Base-by-base conservation (phyloP, 768 basidiomycete species). In the Coprinopsis strossmayeri region DNA sequence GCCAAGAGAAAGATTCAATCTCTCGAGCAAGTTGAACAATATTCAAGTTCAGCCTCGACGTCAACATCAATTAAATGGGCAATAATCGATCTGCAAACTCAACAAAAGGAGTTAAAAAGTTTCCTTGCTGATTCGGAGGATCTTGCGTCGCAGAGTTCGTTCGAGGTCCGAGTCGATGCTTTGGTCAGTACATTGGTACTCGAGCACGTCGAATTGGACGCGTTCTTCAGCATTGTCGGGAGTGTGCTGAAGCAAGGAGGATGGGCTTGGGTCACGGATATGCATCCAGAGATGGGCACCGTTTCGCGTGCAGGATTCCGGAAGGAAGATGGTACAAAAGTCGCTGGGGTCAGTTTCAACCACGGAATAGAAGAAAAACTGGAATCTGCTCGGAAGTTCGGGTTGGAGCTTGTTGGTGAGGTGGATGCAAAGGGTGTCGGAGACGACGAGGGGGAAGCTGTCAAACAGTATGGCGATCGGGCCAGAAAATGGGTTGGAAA, bases 251-350 rank as follows among this genome's bases (percentile, higher is more conserved):
- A 48, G 23, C 18, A 24, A 27, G 46, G 46, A 4, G 46, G 46
- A 13, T 52, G 51, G 51, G 51, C 51, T 3, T 52, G 51, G 51
- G 45, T 52, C 11, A 48, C 51, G 5, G 46, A 23, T n/a, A 52
- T 52, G 51, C 51, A 52, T 26, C 46, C 51, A 3, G 39, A 34
- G 9, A 52, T 52, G 18, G 51, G 51, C 2, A 20, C 21, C 34
- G n/a, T n/a, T n/a, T 41, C 40, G n/a, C 35, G 46, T 21, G 51
- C 51, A 2, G 38, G 30, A 4, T 52, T 30, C 37, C 20, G 40
- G 24, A 38, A 21, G 23, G 45, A 39, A 34, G 48, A 49, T 43
- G 42, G 42, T 13, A 15, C 23, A n/a, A 50, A 45, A 34, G 42
- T 50, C 20, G 21, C 23, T 17, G 49, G 49, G 5, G n/a, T 35